phyloP scores from a whole-genome alignment of 2,329 filamentous ascomycete genomes.

The Fusarium mangiferae region DNA sequence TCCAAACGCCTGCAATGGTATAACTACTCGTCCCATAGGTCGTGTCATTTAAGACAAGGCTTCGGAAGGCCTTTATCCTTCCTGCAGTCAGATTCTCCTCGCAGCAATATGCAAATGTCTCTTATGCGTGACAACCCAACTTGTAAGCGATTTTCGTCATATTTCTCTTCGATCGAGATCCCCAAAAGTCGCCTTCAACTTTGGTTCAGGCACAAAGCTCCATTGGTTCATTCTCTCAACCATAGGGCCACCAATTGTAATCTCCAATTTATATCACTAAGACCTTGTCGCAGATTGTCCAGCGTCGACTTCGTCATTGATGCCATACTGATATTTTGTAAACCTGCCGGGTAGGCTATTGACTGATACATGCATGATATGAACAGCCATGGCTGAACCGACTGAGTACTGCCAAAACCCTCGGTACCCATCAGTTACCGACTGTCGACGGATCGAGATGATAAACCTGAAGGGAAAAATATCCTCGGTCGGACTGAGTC shows the following conservation, averaged over 20 bases:
- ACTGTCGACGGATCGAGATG: not conserved
- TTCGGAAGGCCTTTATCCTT: not conserved
- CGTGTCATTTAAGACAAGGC: not conserved
- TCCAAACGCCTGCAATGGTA: not conserved
- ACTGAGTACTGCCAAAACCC: not conserved
- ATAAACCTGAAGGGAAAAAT: not conserved
- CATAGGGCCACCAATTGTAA: not conserved
- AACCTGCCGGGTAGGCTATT: not conserved
- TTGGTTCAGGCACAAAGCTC: not conserved
- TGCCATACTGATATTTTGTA: not conserved
- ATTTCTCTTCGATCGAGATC: slow-evolving; percentile 14
- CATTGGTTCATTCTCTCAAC: not conserved
- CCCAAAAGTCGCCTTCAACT: not conserved
- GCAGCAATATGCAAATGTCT: not conserved
- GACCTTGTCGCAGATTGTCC: not conserved
- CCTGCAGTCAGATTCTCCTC: not conserved
- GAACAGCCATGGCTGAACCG: not conserved
- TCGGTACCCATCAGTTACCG: slow-evolving; percentile 18
- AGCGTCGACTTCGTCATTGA: slow-evolving; percentile 18
- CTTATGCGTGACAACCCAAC: not conserved
- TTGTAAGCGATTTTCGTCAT: slow-evolving; percentile 8
- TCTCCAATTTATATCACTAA: not conserved
- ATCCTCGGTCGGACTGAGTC: slow-evolving; percentile 36
- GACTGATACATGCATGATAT: not conserved
- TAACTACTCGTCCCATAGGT: not conserved